These are phyloP conservation scores for Dothiorella sarmentorum DNA, from an alignment of 2,329 filamentous ascomycete genomes.

Conservation along the genomic window DNA sequence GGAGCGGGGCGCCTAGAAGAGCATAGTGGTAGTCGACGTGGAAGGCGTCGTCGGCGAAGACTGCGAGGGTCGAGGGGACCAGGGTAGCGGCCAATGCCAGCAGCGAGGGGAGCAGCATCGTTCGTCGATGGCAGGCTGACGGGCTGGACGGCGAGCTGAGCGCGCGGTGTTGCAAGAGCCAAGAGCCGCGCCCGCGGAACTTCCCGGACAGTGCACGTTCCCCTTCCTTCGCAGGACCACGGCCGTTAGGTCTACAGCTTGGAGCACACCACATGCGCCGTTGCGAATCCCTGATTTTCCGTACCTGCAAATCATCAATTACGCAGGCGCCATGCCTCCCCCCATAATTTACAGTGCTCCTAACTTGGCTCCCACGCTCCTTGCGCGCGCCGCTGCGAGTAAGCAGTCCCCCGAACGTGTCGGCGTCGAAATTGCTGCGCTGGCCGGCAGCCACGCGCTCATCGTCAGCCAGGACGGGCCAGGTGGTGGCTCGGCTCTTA, in stretches of 20 bases:
- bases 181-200: not conserved
- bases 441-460: slow-evolving; percentile 13
- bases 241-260: slow-evolving; percentile 7
- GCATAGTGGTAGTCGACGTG: slow-evolving; percentile 90
- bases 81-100: slow-evolving; percentile 41
- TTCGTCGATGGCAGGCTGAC: slow-evolving; percentile 20
- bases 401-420: not conserved
- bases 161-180: not conserved
- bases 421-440: not conserved
- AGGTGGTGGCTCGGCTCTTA: not conserved
- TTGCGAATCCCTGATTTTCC: slow-evolving; percentile 14
- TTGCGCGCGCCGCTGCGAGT: not conserved
- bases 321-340: slow-evolving; percentile 6
- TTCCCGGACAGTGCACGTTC: slow-evolving; percentile 7
- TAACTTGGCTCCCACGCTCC: not conserved
- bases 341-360: not conserved
- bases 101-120: slow-evolving; percentile 37
- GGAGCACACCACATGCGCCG: slow-evolving; percentile 4
- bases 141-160: slow-evolving; percentile 8
- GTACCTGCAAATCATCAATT: slow-evolving; percentile 6
- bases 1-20: slow-evolving; percentile 77
- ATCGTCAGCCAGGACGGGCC: slow-evolving; percentile 2
- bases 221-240: too few relatives aligned
- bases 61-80: slow-evolving; percentile 56
- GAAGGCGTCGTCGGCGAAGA: slow-evolving; percentile 88